Base-by-base conservation (phyloP, 176 grass and related monocot genomes). In the Themeda triandra region DNA sequence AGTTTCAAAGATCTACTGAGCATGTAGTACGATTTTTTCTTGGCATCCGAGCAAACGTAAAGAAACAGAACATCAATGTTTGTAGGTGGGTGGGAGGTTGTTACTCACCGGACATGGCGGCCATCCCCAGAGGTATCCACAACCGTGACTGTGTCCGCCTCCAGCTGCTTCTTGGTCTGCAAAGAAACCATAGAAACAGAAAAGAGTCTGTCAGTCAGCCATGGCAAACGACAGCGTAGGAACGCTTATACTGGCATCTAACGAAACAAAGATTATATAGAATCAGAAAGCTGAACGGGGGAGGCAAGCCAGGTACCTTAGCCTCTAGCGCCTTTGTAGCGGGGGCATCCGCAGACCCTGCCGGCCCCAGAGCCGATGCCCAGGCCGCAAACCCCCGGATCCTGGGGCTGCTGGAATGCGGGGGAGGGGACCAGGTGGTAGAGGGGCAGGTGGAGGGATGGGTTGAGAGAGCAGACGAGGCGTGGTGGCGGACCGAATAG, bases 151-250 rank as follows among this genome's bases (percentile, higher is more conserved):
- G 40, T 41, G 40, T 41, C 40, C 40, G 40, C 40, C 40, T 41
- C 40, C 40, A 39, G 37, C 83, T 92, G 92, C 78, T 88, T 85
- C 87, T 94, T 90, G 69, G 92, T 94, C 92, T 94, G 77, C 54
- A 63, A 71, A 66, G 65, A 51, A 80, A 44, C 36, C 24, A 29
- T 28, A 28, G 12, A 63, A 68, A 69, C 24, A 68, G 8, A 2
- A 66, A 51, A 6, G 73, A 36, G n/a, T 5, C 6, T 46, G 15
- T 76, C 36, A 66, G 81, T 21, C 40, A n/a, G 63, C 30, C 37
- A 63, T 6, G 21, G 45, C 35, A 69, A 76, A 58, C 80, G 32
- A 44, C 12, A n/a, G n/a, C n/a, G n/a, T n/a, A 85, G 14, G 28
- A 23, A 40, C 45, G 29, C 21, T 37, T 35, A 75, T 27, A 13